A percentile compares a stretch with the other conserved stretches of the same genome.
phyloP scores from a whole-genome alignment of 768 basidiomycete species.

The Plicaturopsis crispa region DNA sequence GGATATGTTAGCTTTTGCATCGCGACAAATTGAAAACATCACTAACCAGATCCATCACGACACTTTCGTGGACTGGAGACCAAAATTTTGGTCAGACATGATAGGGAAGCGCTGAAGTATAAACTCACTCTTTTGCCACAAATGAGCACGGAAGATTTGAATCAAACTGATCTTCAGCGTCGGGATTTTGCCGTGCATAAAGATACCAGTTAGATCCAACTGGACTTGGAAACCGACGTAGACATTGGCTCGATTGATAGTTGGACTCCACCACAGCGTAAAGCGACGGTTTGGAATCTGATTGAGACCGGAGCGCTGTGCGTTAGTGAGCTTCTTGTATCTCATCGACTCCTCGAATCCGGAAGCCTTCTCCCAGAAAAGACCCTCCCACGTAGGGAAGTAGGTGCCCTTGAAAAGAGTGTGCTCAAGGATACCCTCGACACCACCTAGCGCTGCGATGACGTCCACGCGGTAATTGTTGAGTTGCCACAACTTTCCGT shows the following conservation, averaged over 20 bases:
- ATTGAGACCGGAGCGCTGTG: constrained; percentile 95
- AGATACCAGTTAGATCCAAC: constrained; percentile 93
- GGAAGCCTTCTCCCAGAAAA: constrained; percentile 98
- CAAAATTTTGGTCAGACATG: constrained; percentile 9
- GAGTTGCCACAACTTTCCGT: constrained; percentile 93
- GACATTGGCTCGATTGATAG: constrained; percentile 98
- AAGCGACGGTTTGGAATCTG: constrained; percentile 99
- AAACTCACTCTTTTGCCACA: constrained; percentile 97
- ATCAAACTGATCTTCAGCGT: constrained; percentile 98
- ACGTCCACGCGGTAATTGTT: constrained; percentile 99
- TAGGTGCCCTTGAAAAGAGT: constrained; percentile 97
- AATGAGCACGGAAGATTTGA: constrained; percentile 99
- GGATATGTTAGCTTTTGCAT: not conserved
- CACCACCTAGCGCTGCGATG: constrained; percentile 95
- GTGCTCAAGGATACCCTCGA: constrained; percentile 94
- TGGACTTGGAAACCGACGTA: constrained; percentile 99
- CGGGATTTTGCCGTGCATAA: constrained; percentile 98
- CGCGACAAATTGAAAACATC: not conserved
- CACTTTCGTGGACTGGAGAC: constrained; percentile 72
- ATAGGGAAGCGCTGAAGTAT: constrained; percentile 14
- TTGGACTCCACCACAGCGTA: constrained; percentile 99
- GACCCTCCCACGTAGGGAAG: constrained; percentile 96
- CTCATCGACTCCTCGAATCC: constrained; percentile 96
- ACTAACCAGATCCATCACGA: constrained; percentile 81
- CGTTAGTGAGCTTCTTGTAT: constrained; percentile 96